Percentiles rank a stretch among this genome's conserved stretches.
These are phyloP conservation scores for Nicotiana rustica DNA, from an alignment of 305 asterid species.

Conservation along the genomic window DNA sequence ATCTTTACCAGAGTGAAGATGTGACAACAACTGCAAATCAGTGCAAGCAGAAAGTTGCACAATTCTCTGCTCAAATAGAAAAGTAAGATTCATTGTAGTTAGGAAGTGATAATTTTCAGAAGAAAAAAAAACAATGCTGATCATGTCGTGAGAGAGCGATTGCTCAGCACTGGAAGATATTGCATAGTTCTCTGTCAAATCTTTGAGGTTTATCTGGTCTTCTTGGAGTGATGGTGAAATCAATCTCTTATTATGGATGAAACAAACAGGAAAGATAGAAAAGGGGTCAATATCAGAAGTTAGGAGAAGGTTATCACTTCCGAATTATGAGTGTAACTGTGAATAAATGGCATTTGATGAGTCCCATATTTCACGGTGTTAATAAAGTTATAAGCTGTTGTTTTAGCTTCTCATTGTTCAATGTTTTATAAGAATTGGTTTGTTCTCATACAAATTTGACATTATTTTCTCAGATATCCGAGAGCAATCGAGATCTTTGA, in stretches of 20 bases:
- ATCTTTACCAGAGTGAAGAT: slow-evolving; percentile 78
- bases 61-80: slow-evolving; percentile 73
- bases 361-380: background rate
- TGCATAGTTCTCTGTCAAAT: slow-evolving; percentile 16
- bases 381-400: background rate
- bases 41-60: slow-evolving; percentile 79
- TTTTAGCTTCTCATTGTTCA: slow-evolving; percentile 23
- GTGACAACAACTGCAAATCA: slow-evolving; percentile 73
- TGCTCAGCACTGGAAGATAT: slow-evolving; percentile 12
- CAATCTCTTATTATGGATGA: slow-evolving; percentile 10
- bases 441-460: slow-evolving; percentile 29
- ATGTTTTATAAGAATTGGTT: background rate
- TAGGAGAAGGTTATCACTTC: background rate
- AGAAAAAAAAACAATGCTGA: background rate
- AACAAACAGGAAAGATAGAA: background rate
- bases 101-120: slow-evolving; percentile 18
- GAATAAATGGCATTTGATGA: slow-evolving; percentile 10
- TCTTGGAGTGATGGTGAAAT: background rate
- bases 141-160: background rate
- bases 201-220: slow-evolving; percentile 8
- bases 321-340: slow-evolving; percentile 22
- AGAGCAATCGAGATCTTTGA: slow-evolving; percentile 76
- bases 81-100: slow-evolving; percentile 53
- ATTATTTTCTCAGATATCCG: slow-evolving; percentile 58
- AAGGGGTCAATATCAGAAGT: slow-evolving; percentile 6